Evolutionary conservation across 257 asterid species (phyloP).

Genomic region (Nicotiana paniculata): DNA sequence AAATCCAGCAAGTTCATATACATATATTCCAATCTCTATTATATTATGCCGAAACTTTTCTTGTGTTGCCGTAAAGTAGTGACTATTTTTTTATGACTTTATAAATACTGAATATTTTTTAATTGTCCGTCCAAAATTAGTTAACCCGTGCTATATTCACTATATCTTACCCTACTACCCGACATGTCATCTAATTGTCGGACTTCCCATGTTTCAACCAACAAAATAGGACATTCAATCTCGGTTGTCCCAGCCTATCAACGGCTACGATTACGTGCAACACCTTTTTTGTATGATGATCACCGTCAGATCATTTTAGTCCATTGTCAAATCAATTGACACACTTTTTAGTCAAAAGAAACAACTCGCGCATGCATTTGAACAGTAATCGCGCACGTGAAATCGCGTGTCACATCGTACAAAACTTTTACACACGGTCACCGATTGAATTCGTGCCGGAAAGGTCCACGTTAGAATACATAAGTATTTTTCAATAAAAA

Average conservation of each 20-base stretch:
- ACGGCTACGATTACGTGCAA: background rate
- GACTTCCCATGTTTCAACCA: constrained; percentile 11
- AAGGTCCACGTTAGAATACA: too few relatives aligned
- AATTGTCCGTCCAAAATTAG: too few relatives aligned
- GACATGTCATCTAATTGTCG: constrained; percentile 21
- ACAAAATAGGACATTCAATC: constrained; percentile 17
- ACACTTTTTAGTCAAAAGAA: background rate
- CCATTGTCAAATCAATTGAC: background rate
- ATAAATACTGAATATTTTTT: too few relatives aligned
- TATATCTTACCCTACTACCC: background rate
- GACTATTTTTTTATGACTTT: too few relatives aligned
- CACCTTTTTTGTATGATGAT: background rate
- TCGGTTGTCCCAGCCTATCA: constrained; percentile 3
- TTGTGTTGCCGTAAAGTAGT: too few relatives aligned
- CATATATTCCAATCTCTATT: too few relatives aligned
- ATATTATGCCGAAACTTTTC: too few relatives aligned
- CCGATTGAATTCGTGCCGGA: too few relatives aligned
- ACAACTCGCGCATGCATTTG: background rate
- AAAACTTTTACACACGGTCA: background rate
- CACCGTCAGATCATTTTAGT: background rate
- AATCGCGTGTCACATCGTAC: background rate
- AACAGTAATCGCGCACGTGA: constrained; percentile 2
- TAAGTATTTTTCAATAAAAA: too few relatives aligned
- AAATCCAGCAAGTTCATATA: too few relatives aligned
- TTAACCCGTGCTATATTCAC: too few relatives aligned